Base-by-base conservation (phyloP, 2,329 filamentous ascomycete genomes). In the Cladosporium sp. region DNA sequence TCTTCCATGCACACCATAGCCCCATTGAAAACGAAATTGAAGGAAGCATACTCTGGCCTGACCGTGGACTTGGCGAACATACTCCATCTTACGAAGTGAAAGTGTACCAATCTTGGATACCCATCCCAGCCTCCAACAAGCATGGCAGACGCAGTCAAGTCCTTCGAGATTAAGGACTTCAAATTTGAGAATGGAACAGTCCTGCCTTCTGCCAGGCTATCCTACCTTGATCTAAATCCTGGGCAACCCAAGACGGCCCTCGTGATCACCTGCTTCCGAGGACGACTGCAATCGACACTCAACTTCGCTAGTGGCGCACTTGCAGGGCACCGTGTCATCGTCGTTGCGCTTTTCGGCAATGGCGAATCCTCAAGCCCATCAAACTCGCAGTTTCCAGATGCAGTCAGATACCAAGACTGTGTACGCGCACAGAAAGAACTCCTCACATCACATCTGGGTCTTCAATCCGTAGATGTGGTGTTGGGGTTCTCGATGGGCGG, bases 401-500 rank as follows among this genome's bases (percentile, higher is more conserved):
- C 22, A 8, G 38, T 55, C 15, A 55, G 17, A 34, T 55, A 55
- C 14, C 15, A 17, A 19, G 51, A 55, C 30, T 43, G 40, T 20
- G 51, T 55, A 15, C 51, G 51, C 6, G 38, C 40, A 9, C 51
- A 55, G 22, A 64, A 66, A 12, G 70, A 74, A 37, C 71, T 82
- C 0, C 49, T 51, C 1, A 51, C 20, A 3, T 39, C 49, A 2
- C 49, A 51, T 6, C 12, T 51, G 6, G 49, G 34, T 8, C 11
- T 51, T 28, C 49, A 28, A 12, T 51, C 49, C 7, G 11, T 51
- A 4, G 74, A 78, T 14, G 75, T 77, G 9, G 78, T 83, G 34
- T 65, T 83, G 2, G 82, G 82, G 1, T 84, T 82, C 75, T 82
- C 78, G 50, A 83, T 84, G 82, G 82, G 81, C 38, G 82, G 80